Conservation (phyloP, 2,329 filamentous ascomycete species). For the Eurotiales sp. region DNA sequence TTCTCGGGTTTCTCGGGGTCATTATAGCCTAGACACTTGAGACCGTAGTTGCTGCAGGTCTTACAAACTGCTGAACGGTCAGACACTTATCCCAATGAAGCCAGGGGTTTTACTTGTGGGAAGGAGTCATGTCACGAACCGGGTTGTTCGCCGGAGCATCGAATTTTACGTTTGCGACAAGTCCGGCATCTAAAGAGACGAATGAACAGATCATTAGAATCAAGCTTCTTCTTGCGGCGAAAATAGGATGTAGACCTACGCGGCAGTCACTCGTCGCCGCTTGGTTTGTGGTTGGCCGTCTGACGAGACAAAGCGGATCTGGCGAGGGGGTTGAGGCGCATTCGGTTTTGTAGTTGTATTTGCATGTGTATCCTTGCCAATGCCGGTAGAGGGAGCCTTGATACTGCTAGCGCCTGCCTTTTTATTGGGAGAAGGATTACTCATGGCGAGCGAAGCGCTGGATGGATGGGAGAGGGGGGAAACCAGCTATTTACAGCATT, state of each 20-base stretch:
- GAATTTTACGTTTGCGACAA: conserved; percentile 71
- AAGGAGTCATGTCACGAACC: conserved; percentile 28
- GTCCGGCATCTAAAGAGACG: conserved; percentile 57
- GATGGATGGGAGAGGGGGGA: not conserved
- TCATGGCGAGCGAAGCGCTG: conserved; percentile 29
- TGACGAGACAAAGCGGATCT: conserved; percentile 76
- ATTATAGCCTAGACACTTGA: conserved; percentile 65
- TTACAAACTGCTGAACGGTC: conserved; percentile 51
- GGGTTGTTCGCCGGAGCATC: conserved; percentile 70
- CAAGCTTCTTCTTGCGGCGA: not conserved
- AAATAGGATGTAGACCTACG: conserved; percentile 48
- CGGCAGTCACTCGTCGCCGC: conserved; percentile 72
- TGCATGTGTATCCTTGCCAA: not conserved
- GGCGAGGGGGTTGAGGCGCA: conserved; percentile 27
- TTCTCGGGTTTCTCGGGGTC: conserved; percentile 41
- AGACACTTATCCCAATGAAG: conserved; percentile 15
- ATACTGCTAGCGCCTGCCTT: conserved; percentile 27
- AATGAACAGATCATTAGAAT: not conserved
- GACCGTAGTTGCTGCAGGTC: conserved; percentile 68
- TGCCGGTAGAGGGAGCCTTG: not conserved
- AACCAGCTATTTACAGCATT: not conserved
- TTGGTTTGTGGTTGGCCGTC: conserved; percentile 78
- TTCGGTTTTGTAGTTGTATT: conserved; percentile 14
- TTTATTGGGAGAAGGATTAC: conserved; percentile 35
- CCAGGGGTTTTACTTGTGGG: not conserved